Base-by-base conservation (phyloP, 2,329 filamentous ascomycete genomes). In the Aspergillus quadricinctus region DNA sequence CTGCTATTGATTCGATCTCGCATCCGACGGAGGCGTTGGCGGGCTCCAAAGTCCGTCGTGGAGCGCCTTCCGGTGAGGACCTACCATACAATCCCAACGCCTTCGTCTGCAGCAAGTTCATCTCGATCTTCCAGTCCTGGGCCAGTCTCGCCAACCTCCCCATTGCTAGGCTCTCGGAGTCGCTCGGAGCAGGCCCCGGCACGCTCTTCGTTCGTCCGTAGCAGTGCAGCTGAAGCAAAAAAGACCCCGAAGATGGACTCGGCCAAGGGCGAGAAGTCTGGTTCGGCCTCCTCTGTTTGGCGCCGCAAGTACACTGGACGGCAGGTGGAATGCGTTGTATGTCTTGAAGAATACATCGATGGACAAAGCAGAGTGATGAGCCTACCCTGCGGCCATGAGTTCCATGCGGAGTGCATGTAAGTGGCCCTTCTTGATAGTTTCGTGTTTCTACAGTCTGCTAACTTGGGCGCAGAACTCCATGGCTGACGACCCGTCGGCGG, bases 361-460 rank as follows among this genome's bases (percentile, higher is more conserved):
- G 94, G 94, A 41, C 87, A 97, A 66, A 96, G 92, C 72, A 85
- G 86, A 68, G 93, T 99, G 41, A 99, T 99, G 94, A 95, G 92
- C 69, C 77, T 99, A 57, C 94, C 94, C 8, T 99, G 94, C 75
- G 94, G 94, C 37, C 94, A 99, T 72, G 94, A 99, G 69, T 99
- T 97, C 74, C 94, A 99, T 73, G 93, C 82, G 28, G 92, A 96
- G 71, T 99, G 94, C 92, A 97, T 99, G 92, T 96, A 78, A 88
- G 92, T 88, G 50, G 51, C 48, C 37, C 23, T 27, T 17, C 17
- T 8, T 11, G 45, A 28, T 29, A 14, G 9, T 31, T 25, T 23
- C 4, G 14, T 3, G 27, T 23, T 23, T 45, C 6, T 53, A 23
- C 43, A 23, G 40, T 62, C 61, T 57, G 66, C 68, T 68, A 59